phyloP scores from a whole-genome alignment of 2,329 filamentous ascomycete genomes.

The Periconia sp. region DNA sequence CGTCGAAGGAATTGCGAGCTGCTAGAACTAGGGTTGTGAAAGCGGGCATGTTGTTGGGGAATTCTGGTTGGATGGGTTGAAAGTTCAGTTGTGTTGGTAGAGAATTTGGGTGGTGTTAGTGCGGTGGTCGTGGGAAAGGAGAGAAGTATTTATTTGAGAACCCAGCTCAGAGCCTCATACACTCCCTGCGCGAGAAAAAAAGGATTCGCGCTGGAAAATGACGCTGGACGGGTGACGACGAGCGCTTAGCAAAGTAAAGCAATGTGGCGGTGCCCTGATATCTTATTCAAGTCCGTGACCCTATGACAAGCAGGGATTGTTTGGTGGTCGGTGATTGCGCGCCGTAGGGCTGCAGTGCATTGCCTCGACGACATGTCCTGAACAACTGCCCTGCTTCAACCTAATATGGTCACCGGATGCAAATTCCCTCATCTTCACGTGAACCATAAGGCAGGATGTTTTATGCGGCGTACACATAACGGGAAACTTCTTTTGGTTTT shows the following conservation, averaged over 20 bases:
- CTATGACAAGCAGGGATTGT: not conserved
- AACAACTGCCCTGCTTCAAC: not conserved
- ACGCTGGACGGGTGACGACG: not conserved
- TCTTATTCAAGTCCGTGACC: not conserved
- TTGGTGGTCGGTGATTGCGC: not conserved
- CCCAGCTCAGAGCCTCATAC: no score
- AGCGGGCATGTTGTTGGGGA: not conserved
- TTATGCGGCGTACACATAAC: no score
- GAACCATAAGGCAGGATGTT: no score
- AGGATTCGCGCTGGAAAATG: not conserved
- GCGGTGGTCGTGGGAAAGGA: no score
- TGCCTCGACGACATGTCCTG: not conserved
- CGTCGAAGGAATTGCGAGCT: not conserved
- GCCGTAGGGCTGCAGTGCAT: not conserved
- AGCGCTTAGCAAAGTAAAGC: not conserved
- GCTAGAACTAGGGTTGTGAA: not conserved
- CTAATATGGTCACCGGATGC: not conserved
- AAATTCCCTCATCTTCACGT: no score
- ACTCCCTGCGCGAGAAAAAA: no score
- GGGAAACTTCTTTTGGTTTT: no score
- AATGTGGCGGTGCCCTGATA: not conserved
- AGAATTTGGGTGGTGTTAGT: no score
- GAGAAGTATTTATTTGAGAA: no score
- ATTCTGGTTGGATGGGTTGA: not conserved
- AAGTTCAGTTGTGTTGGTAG: not conserved